Evolutionary conservation across 129 eudicot genomes (phyloP).

Genomic region (Mikania micrantha): DNA sequence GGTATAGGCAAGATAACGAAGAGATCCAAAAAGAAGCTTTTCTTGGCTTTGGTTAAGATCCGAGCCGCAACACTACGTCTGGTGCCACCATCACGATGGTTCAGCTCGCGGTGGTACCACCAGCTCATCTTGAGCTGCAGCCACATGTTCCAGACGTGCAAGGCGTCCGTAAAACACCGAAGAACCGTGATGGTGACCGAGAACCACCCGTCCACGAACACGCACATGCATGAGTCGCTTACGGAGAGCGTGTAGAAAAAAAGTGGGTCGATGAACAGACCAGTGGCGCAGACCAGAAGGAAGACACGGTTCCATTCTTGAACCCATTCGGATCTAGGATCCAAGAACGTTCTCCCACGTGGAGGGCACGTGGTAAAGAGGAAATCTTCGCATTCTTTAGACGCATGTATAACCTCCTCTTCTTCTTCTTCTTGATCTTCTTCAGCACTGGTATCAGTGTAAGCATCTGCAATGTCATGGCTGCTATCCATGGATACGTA

Average conservation of each 20-base stretch:
- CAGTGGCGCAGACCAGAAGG: slow-evolving; percentile 68
- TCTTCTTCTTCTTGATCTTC: slow-evolving; percentile 18
- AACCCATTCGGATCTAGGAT: slow-evolving; percentile 67
- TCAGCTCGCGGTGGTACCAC: slow-evolving; percentile 21
- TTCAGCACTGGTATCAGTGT: slow-evolving; percentile 20
- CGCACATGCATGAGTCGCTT: slow-evolving; percentile 67
- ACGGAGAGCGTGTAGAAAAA: slow-evolving; percentile 74
- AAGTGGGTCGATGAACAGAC: slow-evolving; percentile 81
- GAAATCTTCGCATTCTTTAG: no score
- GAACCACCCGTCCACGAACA: slow-evolving; percentile 89
- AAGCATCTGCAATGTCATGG: no score
- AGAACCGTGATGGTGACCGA: slow-evolving; percentile 73
- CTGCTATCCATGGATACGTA: no score
- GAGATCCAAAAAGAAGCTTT: slow-evolving; percentile 72
- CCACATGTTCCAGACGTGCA: slow-evolving; percentile 92
- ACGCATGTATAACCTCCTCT: background rate
- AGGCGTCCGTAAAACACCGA: slow-evolving; percentile 62
- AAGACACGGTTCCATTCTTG: slow-evolving; percentile 86
- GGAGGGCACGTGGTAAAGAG: slow-evolving; percentile 4
- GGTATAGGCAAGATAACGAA: slow-evolving; percentile 92
- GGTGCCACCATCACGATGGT: slow-evolving; percentile 17
- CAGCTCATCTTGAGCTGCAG: slow-evolving; percentile 56
- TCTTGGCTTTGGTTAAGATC: slow-evolving; percentile 40
- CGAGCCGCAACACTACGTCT: slow-evolving; percentile 36
- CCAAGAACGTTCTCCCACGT: slow-evolving; percentile 25